Percentiles rank a stretch among this genome's conserved stretches.
phyloP scores from a whole-genome alignment of 2,329 filamentous ascomycete species.

The Scedosporium apiospermum region DNA sequence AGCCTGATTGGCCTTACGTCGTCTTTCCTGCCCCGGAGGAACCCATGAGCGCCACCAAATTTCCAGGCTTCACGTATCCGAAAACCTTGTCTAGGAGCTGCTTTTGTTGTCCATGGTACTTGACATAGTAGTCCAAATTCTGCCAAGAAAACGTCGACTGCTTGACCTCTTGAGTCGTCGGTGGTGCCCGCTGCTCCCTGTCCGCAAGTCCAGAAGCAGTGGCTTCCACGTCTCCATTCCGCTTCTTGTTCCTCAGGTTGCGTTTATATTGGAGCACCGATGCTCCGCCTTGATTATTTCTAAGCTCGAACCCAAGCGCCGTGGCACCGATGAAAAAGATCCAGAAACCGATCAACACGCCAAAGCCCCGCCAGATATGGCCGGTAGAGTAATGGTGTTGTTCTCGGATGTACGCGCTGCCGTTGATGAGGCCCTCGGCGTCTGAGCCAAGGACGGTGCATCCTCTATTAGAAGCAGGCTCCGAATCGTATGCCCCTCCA shows the following conservation, averaged over 20 bases:
- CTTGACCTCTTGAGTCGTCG: slow-evolving; percentile 28
- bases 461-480: slow-evolving; percentile 31
- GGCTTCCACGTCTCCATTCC: slow-evolving; percentile 27
- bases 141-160: slow-evolving; percentile 62
- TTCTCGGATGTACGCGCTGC: slow-evolving; percentile 44
- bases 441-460: slow-evolving; percentile 43
- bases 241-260: slow-evolving; percentile 27
- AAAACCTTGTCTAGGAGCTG: slow-evolving; percentile 53
- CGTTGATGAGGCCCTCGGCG: slow-evolving; percentile 37
- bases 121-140: slow-evolving; percentile 61
- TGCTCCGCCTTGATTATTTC: slow-evolving; percentile 50
- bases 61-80: slow-evolving; percentile 69
- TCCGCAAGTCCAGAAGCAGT: background rate
- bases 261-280: slow-evolving; percentile 60
- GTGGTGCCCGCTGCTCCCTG: slow-evolving; percentile 2
- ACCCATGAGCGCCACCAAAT: slow-evolving; percentile 74
- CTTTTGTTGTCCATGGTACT: slow-evolving; percentile 47
- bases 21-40: slow-evolving; percentile 76
- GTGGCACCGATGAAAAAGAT: slow-evolving; percentile 67
- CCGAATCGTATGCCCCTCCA: slow-evolving; percentile 24
- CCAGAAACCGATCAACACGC: slow-evolving; percentile 65
- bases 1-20: slow-evolving; percentile 28
- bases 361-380: slow-evolving; percentile 69
- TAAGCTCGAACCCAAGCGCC: slow-evolving; percentile 57
- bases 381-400: slow-evolving; percentile 44